Evolutionary conservation across 139 green algal species (phyloP), one percentile per base, ranked within the genome.

Genomic region (Trebouxia sp.): DNA sequence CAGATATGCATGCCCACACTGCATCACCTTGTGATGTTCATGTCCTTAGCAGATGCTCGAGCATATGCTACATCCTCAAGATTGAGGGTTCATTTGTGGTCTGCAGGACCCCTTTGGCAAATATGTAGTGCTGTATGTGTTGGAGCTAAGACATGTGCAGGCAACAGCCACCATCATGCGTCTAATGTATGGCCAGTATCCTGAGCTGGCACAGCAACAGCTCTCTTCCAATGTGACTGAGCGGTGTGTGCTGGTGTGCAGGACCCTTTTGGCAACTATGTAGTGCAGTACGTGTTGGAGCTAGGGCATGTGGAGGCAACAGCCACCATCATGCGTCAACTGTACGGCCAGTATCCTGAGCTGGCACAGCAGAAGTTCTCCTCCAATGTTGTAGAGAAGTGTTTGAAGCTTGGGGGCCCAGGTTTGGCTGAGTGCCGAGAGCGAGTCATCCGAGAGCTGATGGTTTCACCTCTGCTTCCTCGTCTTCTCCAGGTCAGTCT

Each of bases 71-170:
- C n/a, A n/a, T n/a, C n/a, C n/a, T n/a, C n/a, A n/a, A n/a, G n/a
- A n/a, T n/a, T n/a, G n/a, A n/a, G n/a, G n/a, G n/a, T n/a, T n/a
- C n/a, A n/a, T n/a, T n/a, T n/a, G n/a, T 62, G 15, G 20, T 75
- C 56, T 70, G 74, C 92, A 96, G 87, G 93, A 97, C 79, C 88
- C 92, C 0, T 97, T 97, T 85, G 96, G 96, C 79, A 99, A 99
- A 88, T 99, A 99, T 79, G 95, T 98, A n/a, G 94, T 99, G 66
- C 96, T 98, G 89, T 99, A 99, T 76, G 91, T 99, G 37, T 85
- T 99, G 82, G 96, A 99, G 84, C 90, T 98, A 69, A 92, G 93
- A 38, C 88, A 97, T 38, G 39, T 83, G 24, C 94, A 96, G 84
- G 87, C 91, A 14, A 88, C 80, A 41, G 82, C 79, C 1, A 76